Evolutionary conservation across 441 rosid species (phyloP).

Genomic region (Brassica balearica): DNA sequence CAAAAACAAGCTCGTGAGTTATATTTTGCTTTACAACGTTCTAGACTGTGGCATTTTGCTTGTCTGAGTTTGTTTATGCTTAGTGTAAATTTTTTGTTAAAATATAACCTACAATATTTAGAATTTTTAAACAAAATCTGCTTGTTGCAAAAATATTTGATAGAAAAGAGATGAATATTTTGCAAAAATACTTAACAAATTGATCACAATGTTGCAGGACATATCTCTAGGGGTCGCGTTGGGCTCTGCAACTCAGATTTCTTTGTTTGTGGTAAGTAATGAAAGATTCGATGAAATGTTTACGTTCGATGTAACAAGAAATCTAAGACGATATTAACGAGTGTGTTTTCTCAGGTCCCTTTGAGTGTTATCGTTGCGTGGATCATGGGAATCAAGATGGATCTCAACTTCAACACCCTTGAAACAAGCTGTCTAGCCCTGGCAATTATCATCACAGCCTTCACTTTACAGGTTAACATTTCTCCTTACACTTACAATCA

Average conservation of each 20-base stretch:
- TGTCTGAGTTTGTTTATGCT: background rate
- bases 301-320: background rate
- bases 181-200: background rate
- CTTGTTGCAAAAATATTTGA: background rate
- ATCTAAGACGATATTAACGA: conserved; percentile 11
- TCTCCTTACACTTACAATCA: too few relatives aligned
- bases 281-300: conserved; percentile 1
- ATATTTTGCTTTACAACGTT: conserved; percentile 10
- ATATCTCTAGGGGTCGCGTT: conserved; percentile 85
- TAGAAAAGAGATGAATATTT: too few relatives aligned
- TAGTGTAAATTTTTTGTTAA: background rate
- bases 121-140: background rate
- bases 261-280: conserved; percentile 67
- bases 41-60: background rate
- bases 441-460: conserved; percentile 63
- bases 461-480: conserved; percentile 44
- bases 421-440: conserved; percentile 85
- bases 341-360: conserved; percentile 51
- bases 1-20: conserved; percentile 75
- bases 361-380: conserved; percentile 65
- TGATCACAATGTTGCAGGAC: conserved; percentile 52
- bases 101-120: background rate
- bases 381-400: conserved; percentile 76
- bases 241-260: conserved; percentile 86
- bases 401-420: conserved; percentile 73